Percentiles rank a stretch among this genome's conserved stretches.
phyloP scores from a whole-genome alignment of 805 yeast species.

The Suhomyces vadensis region DNA sequence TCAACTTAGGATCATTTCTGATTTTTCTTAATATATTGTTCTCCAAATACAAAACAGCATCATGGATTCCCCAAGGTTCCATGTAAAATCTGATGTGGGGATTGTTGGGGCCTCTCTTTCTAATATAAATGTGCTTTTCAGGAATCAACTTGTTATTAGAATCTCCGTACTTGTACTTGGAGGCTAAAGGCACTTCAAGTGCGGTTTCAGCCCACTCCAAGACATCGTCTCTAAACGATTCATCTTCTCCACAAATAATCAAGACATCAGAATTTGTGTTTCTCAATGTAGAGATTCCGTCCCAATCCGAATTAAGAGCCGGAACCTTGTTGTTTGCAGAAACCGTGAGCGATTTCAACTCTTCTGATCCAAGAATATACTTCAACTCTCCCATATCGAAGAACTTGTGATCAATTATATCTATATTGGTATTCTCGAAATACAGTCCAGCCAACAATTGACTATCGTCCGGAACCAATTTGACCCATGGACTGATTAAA shows the following conservation, averaged over 20 bases:
- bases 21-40: conserved; percentile 18
- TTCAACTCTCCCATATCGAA: neutral
- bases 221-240: conserved; percentile 41
- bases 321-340: conserved; percentile 31
- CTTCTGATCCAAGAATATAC: conserved; percentile 14
- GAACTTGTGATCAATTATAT: conserved; percentile 10
- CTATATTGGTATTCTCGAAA: conserved; percentile 27
- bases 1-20: conserved; percentile 7
- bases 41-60: conserved; percentile 30
- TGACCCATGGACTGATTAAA: conserved; percentile 43
- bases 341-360: conserved; percentile 13
- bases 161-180: conserved; percentile 24
- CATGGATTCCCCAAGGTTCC: conserved; percentile 44
- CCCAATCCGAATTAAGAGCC: conserved; percentile 31
- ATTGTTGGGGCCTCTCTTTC: conserved; percentile 15
- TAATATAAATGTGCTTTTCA: conserved; percentile 23
- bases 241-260: conserved; percentile 43
- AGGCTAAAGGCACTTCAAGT: conserved; percentile 27
- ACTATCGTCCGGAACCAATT: conserved; percentile 22
- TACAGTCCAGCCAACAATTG: conserved; percentile 34
- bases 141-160: conserved; percentile 20
- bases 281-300: conserved; percentile 29
- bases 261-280: conserved; percentile 28
- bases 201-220: conserved; percentile 37
- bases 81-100: conserved; percentile 23